phyloP scores from a whole-genome alignment of 345 rosid genomes.

The Hibiscus mutabilis region DNA sequence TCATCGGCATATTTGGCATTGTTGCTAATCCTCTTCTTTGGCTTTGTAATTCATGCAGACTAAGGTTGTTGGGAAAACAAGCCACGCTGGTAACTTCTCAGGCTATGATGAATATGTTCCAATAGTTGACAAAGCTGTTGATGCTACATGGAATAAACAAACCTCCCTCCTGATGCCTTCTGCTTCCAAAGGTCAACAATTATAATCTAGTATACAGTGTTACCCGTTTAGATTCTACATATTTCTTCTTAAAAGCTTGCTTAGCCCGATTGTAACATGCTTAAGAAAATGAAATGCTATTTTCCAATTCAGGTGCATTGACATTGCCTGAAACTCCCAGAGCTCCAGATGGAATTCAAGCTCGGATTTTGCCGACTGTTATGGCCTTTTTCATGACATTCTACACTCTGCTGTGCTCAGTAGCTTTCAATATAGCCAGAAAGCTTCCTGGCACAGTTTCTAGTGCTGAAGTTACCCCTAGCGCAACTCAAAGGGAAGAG shows the following conservation, averaged over 20 bases:
- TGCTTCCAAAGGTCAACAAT: conserved; percentile 52
- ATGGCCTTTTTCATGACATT: conserved; percentile 63
- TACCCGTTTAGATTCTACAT: neutral
- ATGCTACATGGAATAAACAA: conserved; percentile 79
- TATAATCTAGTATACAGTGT: neutral
- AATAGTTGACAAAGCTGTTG: conserved; percentile 96
- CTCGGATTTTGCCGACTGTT: conserved; percentile 34
- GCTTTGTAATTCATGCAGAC: conserved; percentile 38
- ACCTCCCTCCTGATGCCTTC: conserved; percentile 33
- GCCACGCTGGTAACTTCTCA: conserved; percentile 54
- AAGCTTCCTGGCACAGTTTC: conserved; percentile 35
- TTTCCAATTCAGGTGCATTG: conserved; percentile 36
- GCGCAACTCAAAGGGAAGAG: conserved; percentile 35
- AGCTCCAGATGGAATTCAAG: conserved; percentile 47
- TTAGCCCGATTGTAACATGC: conserved; percentile 8
- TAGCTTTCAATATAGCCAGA: conserved; percentile 36
- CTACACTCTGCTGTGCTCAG: conserved; percentile 43
- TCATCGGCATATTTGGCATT: neutral
- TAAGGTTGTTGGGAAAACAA: conserved; percentile 56
- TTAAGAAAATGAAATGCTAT: conserved; percentile 12
- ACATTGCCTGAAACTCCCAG: conserved; percentile 34
- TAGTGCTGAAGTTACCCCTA: conserved; percentile 27
- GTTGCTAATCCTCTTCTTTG: conserved; percentile 4
- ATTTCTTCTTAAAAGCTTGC: neutral
- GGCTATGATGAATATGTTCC: conserved; percentile 99